phyloP scores from a whole-genome alignment of 139 green algal species.

The Closterium sp. region DNA sequence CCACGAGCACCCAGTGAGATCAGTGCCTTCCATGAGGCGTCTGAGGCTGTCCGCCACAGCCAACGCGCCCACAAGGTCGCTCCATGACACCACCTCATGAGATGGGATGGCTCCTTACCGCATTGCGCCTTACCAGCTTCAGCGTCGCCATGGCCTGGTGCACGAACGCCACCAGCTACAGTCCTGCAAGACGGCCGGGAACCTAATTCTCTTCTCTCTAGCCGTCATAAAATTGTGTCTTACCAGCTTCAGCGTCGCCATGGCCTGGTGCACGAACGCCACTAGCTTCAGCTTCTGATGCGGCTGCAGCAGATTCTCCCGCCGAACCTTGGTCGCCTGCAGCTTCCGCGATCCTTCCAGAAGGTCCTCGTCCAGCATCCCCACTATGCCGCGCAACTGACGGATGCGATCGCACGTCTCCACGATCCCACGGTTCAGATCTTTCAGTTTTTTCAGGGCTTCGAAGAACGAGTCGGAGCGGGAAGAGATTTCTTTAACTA shows the following conservation, averaged over 20 bases:
- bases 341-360: slow-evolving; percentile 59
- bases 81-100: no score
- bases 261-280: slow-evolving; percentile 60
- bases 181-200: neutral
- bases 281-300: slow-evolving; percentile 60
- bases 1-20: no score
- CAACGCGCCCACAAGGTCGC: no score
- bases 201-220: no score
- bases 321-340: slow-evolving; percentile 60
- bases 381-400: slow-evolving; percentile 53
- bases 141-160: slow-evolving; percentile 62
- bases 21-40: no score
- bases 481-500: slow-evolving; percentile 53
- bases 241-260: slow-evolving; percentile 69
- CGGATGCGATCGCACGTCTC: slow-evolving; percentile 60
- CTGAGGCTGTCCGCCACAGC: no score
- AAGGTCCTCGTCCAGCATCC: slow-evolving; percentile 62
- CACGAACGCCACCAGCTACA: slow-evolving; percentile 65
- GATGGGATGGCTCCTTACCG: no score
- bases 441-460: slow-evolving; percentile 67
- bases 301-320: slow-evolving; percentile 70
- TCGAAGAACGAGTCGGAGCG: slow-evolving; percentile 59
- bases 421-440: slow-evolving; percentile 62
- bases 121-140: no score
- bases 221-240: neutral